Conservation (phyloP, 495 filamentous ascomycete genomes). For the Sordaria brevicollis region DNA sequence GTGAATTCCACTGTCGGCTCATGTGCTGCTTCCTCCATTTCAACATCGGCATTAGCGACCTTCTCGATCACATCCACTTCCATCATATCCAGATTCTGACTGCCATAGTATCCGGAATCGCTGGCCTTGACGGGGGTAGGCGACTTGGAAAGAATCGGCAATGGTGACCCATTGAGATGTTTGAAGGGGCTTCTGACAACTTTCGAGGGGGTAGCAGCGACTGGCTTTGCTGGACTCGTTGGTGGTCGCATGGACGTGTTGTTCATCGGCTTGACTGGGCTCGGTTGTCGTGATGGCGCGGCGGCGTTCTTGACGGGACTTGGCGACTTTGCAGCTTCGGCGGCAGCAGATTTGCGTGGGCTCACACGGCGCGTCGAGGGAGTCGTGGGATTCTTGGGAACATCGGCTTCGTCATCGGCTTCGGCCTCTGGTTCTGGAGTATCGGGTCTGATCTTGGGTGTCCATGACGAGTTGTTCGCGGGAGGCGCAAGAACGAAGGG, state of each 20-base stretch:
- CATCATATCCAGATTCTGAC: slow-evolving; percentile 36
- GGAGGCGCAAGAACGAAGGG: slow-evolving; percentile 29
- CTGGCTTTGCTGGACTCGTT: slow-evolving; percentile 13
- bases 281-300: not conserved
- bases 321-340: slow-evolving; percentile 19
- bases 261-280: not conserved
- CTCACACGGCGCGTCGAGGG: not conserved
- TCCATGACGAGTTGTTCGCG: slow-evolving; percentile 18
- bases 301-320: slow-evolving; percentile 10
- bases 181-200: slow-evolving; percentile 5
- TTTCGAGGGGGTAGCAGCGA: slow-evolving; percentile 7
- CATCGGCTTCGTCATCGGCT: not conserved
- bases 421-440: not conserved
- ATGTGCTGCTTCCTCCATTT: slow-evolving; percentile 6
- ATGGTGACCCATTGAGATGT: slow-evolving; percentile 1
- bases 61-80: slow-evolving; percentile 19
- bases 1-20: not conserved
- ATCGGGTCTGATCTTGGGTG: slow-evolving; percentile 19
- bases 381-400: not conserved
- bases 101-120: slow-evolving; percentile 81
- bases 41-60: slow-evolving; percentile 6
- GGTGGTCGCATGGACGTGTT: slow-evolving; percentile 13
- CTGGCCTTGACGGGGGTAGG: slow-evolving; percentile 2
- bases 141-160: slow-evolving; percentile 13
- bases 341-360: not conserved